Evolutionary conservation across 495 filamentous ascomycete genomes (phyloP).

Genomic region (Xylaria cubensis): DNA sequence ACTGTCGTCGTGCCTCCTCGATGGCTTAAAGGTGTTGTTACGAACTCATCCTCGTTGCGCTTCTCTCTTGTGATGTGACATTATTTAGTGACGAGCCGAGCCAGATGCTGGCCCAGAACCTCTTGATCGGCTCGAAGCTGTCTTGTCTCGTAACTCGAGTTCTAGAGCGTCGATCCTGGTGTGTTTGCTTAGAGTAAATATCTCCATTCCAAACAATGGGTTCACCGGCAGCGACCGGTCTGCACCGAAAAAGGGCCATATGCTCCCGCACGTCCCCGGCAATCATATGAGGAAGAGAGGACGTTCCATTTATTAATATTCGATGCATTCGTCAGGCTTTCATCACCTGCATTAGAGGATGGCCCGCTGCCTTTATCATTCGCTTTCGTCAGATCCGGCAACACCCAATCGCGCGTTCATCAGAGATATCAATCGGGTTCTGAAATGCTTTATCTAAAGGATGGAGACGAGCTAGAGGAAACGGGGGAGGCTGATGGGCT

Average conservation of each 20-base stretch:
- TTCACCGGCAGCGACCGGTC: constrained; percentile 9
- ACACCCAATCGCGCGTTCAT: neutral
- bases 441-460: constrained; percentile 12
- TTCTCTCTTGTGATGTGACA: neutral
- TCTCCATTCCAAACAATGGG: neutral
- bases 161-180: constrained; percentile 11
- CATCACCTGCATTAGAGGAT: constrained; percentile 18
- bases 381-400: constrained; percentile 6
- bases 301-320: neutral
- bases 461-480: constrained; percentile 1
- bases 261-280: neutral
- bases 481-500: constrained; percentile 12
- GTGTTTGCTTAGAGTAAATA: neutral
- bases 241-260: neutral
- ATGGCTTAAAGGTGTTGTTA: neutral
- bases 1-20: neutral
- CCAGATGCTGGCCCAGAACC: neutral
- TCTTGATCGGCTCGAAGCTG: neutral
- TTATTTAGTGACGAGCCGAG: neutral
- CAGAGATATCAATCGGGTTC: constrained; percentile 13
- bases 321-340: neutral
- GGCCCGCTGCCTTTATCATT: constrained; percentile 11
- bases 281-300: neutral
- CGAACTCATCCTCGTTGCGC: neutral
- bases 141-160: neutral